phyloP scores from a whole-genome alignment of 305 asterid genomes.

The Plantago rigida region DNA sequence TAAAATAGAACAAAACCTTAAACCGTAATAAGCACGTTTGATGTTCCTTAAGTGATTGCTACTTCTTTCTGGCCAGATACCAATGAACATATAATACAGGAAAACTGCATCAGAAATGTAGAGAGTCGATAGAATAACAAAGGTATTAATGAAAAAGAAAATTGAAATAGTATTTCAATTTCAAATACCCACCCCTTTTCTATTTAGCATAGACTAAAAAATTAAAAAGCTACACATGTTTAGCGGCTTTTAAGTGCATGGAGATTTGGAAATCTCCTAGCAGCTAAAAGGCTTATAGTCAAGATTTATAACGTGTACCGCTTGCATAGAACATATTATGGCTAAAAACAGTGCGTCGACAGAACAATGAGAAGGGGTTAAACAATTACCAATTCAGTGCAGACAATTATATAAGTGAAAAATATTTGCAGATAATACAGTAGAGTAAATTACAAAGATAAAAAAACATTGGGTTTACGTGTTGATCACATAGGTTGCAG shows the following conservation, averaged over 20 bases:
- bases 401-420: neutral
- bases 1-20: neutral
- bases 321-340: neutral
- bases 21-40: neutral
- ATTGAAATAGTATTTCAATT: neutral
- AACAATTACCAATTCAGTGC: neutral
- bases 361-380: neutral
- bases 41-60: neutral
- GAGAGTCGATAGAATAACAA: neutral
- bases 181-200: neutral
- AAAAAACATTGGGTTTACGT: neutral
- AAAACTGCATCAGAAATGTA: slow-evolving; percentile 5
- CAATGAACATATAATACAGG: neutral
- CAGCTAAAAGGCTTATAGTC: neutral
- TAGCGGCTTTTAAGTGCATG: neutral
- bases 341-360: neutral
- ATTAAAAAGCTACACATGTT: neutral
- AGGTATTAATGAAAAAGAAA: neutral
- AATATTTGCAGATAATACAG: neutral
- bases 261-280: neutral
- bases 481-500: neutral
- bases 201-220: neutral
- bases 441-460: neutral
- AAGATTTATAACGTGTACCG: neutral
- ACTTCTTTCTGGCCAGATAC: neutral